Evolutionary conservation across 108 stramenopile species (phyloP).

Genomic region (Nannochloropsis gaditana): DNA sequence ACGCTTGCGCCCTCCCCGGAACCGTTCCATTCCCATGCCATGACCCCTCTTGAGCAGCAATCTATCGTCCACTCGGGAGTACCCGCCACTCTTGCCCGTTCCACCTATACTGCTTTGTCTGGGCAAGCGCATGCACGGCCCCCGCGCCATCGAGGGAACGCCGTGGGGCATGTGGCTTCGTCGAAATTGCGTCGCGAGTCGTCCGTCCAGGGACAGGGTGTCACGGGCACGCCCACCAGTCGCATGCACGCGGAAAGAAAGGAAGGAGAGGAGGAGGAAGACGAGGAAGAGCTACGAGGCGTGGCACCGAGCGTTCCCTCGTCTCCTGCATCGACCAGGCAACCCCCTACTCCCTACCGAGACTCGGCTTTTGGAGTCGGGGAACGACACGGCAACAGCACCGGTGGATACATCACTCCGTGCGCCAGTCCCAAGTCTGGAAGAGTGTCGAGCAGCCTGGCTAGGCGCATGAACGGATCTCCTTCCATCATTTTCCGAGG

Average conservation of each 20-base stretch:
- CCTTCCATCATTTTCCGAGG: constrained; percentile 19
- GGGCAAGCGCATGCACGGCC: too few species aligned
- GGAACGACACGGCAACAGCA: not conserved
- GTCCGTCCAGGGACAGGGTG: too few species aligned
- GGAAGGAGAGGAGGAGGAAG: not conserved
- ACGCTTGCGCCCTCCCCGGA: not conserved
- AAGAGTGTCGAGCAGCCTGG: not conserved
- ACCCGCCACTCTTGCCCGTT: too few species aligned
- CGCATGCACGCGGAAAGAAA: not conserved
- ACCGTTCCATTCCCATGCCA: not conserved
- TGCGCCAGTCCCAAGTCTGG: not conserved
- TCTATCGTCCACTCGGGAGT: too few species aligned
- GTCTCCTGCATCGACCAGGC: not conserved
- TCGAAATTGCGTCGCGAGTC: too few species aligned
- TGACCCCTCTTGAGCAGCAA: too few species aligned
- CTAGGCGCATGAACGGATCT: not conserved
- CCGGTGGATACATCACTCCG: not conserved
- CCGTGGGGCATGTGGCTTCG: too few species aligned
- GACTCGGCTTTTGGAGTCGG: not conserved
- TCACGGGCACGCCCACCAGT: too few species aligned
- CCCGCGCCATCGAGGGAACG: too few species aligned
- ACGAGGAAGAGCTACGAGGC: not conserved
- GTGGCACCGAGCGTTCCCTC: not conserved
- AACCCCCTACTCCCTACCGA: not conserved
- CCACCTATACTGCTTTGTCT: too few species aligned